Evolutionary conservation across 2,329 filamentous ascomycete species (phyloP).

Genomic region (Metarhizium sp.): DNA sequence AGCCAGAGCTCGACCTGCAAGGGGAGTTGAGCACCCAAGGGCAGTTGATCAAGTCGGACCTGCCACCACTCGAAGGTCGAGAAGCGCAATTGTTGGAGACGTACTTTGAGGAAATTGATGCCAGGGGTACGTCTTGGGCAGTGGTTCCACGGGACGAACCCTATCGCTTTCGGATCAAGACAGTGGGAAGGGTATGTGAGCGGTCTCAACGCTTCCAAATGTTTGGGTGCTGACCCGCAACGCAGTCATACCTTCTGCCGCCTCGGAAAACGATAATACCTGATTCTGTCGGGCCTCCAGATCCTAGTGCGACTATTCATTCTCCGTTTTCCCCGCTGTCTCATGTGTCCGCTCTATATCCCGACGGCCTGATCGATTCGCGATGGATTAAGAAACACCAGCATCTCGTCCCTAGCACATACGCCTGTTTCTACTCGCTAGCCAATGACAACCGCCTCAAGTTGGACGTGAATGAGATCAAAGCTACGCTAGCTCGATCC

Average conservation of each 20-base stretch:
- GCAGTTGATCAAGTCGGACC: slow-evolving; percentile 58
- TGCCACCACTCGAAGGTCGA: slow-evolving; percentile 55
- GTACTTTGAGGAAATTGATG: slow-evolving; percentile 58
- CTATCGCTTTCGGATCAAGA: slow-evolving; percentile 59
- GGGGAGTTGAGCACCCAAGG: slow-evolving; percentile 48
- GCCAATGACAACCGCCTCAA: slow-evolving; percentile 80
- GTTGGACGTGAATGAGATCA: slow-evolving; percentile 72
- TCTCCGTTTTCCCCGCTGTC: slow-evolving; percentile 88
- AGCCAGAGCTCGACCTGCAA: slow-evolving; percentile 32
- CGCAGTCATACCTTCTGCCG: slow-evolving; percentile 46
- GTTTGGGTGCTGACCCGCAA: slow-evolving; percentile 15
- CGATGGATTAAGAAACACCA: slow-evolving; percentile 88
- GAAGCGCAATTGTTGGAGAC: slow-evolving; percentile 56
- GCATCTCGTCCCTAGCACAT: slow-evolving; percentile 67
- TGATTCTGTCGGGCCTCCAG: slow-evolving; percentile 37
- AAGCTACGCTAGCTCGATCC: slow-evolving; percentile 54
- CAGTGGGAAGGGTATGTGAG: slow-evolving; percentile 66
- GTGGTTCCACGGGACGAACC: slow-evolving; percentile 40
- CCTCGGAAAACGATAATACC: slow-evolving; percentile 46
- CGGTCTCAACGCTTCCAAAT: neutral
- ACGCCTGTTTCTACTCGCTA: slow-evolving; percentile 73
- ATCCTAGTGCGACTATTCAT: slow-evolving; percentile 55
- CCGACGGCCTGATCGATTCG: slow-evolving; percentile 77
- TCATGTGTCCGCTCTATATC: slow-evolving; percentile 72
- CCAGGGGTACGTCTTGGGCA: slow-evolving; percentile 57